Percentiles rank a stretch among this genome's conserved stretches.
Conservation (phyloP, 2,329 filamentous ascomycete genomes). For the Ciborinia camelliae region DNA sequence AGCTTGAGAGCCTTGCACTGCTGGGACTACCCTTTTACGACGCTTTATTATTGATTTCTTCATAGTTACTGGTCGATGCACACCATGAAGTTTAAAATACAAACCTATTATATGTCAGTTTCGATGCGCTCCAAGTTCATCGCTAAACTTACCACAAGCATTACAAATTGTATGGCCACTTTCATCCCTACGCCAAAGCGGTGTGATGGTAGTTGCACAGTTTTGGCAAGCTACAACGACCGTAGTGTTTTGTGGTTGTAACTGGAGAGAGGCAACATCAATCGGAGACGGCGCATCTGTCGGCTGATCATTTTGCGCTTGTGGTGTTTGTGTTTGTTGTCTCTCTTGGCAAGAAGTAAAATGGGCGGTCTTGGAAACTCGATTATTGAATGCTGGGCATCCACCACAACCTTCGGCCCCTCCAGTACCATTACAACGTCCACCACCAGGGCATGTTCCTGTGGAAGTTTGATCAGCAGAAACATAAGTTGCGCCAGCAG, state of each 20-base stretch:
- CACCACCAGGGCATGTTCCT: slow-evolving; percentile 93
- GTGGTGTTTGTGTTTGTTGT: slow-evolving; percentile 27
- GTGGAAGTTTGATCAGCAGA: slow-evolving; percentile 69
- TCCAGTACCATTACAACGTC: slow-evolving; percentile 92
- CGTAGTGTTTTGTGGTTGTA: slow-evolving; percentile 46
- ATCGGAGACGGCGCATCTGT: slow-evolving; percentile 43
- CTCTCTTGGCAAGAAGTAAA: slow-evolving; percentile 50
- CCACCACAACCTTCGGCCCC: slow-evolving; percentile 93
- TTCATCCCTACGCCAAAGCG: slow-evolving; percentile 91
- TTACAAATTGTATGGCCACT: slow-evolving; percentile 97
- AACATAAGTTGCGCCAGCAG: slow-evolving; percentile 64
- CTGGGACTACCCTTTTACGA: slow-evolving; percentile 89
- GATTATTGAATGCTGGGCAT: slow-evolving; percentile 96
- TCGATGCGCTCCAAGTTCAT: slow-evolving; percentile 1
- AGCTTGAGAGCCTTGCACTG: slow-evolving; percentile 47
- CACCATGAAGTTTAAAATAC: slow-evolving; percentile 90
- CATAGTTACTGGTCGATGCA: slow-evolving; percentile 94
- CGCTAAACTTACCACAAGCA: slow-evolving; percentile 73
- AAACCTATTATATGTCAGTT: slow-evolving; percentile 56
- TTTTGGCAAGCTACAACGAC: slow-evolving; percentile 93
- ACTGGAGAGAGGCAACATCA: slow-evolving; percentile 48
- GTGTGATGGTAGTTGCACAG: slow-evolving; percentile 93
- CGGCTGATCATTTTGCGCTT: slow-evolving; percentile 31
- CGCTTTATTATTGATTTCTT: slow-evolving; percentile 97
- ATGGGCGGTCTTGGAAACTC: slow-evolving; percentile 82